Evolutionary conservation across 2,329 filamentous ascomycete species (phyloP).

Genomic region (Cordyceps farinosa): DNA sequence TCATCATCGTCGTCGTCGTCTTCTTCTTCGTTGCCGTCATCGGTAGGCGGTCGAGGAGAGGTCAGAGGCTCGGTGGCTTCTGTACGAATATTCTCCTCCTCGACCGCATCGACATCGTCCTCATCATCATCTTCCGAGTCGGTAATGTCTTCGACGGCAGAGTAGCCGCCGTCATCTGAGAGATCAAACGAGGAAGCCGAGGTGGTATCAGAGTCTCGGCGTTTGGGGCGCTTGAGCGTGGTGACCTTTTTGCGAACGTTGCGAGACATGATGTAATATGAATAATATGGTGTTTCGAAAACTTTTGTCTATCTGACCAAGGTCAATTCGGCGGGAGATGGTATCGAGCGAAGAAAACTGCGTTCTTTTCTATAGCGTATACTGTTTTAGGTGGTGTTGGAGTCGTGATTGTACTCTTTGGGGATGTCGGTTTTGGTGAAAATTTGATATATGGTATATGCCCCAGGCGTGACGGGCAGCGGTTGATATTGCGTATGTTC

Average conservation of each 20-base stretch:
- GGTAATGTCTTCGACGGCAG: slow-evolving; percentile 73
- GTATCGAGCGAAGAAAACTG: too few relatives aligned
- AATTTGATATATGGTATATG: slow-evolving; percentile 4
- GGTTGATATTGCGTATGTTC: not conserved
- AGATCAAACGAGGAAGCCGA: slow-evolving; percentile 53
- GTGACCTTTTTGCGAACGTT: slow-evolving; percentile 49
- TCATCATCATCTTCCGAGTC: slow-evolving; percentile 77
- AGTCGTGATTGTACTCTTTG: not conserved
- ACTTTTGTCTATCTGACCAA: slow-evolving; percentile 1
- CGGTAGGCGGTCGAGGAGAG: slow-evolving; percentile 49
- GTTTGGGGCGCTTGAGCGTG: slow-evolving; percentile 44
- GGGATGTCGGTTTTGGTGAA: not conserved
- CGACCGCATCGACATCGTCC: slow-evolving; percentile 70
- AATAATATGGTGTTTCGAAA: slow-evolving; percentile 6
- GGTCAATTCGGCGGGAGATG: not conserved
- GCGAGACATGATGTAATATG: slow-evolving; percentile 45
- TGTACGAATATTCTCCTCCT: slow-evolving; percentile 69
- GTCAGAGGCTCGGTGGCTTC: slow-evolving; percentile 38
- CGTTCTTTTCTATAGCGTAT: not conserved
- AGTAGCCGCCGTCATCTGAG: slow-evolving; percentile 69
- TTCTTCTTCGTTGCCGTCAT: slow-evolving; percentile 34
- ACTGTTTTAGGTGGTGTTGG: not conserved
- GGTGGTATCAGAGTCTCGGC: slow-evolving; percentile 49
- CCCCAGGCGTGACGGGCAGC: slow-evolving; percentile 14
- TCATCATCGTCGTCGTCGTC: slow-evolving; percentile 39